phyloP scores from a whole-genome alignment of 805 yeast species.

The Hanseniaspora taiwanica region DNA sequence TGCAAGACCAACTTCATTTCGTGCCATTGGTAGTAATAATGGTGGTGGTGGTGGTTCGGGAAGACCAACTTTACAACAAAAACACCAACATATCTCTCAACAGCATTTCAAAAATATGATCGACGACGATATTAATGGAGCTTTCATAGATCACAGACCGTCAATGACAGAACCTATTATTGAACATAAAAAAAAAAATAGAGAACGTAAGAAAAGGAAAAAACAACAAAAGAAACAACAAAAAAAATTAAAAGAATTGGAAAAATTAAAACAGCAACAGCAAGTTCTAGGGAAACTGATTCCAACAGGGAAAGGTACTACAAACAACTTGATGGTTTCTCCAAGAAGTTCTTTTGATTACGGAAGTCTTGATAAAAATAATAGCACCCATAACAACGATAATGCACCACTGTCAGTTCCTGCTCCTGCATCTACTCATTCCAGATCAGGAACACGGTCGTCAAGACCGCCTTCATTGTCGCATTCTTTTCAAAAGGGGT shows the following conservation, averaged over 20 bases:
- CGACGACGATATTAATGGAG: slow-evolving; percentile 6
- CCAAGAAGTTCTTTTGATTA: neutral
- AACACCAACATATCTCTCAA: neutral
- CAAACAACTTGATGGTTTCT: too few species aligned
- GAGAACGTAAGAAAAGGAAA: slow-evolving; percentile 9
- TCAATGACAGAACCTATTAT: slow-evolving; percentile 7
- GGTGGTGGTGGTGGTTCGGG: neutral
- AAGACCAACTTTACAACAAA: neutral
- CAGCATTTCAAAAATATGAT: neutral
- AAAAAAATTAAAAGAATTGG: slow-evolving; percentile 2
- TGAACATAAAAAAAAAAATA: slow-evolving; percentile 4
- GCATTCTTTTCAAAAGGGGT: neutral
- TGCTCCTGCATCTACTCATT: neutral
- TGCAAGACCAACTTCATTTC: too few species aligned
- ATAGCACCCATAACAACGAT: too few species aligned
- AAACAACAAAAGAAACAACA: slow-evolving; percentile 5
- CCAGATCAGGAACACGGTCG: too few species aligned
- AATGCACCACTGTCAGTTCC: too few species aligned
- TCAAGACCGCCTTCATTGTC: too few species aligned
- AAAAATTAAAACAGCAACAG: slow-evolving; percentile 27
- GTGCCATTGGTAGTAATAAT: neutral
- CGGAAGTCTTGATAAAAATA: too few species aligned
- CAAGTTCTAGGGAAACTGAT: too few species aligned
- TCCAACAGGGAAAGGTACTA: too few species aligned
- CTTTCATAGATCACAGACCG: slow-evolving; percentile 7